phyloP scores from a whole-genome alignment of 2,329 filamentous ascomycete species.

The Geoglossum cookeanum region DNA sequence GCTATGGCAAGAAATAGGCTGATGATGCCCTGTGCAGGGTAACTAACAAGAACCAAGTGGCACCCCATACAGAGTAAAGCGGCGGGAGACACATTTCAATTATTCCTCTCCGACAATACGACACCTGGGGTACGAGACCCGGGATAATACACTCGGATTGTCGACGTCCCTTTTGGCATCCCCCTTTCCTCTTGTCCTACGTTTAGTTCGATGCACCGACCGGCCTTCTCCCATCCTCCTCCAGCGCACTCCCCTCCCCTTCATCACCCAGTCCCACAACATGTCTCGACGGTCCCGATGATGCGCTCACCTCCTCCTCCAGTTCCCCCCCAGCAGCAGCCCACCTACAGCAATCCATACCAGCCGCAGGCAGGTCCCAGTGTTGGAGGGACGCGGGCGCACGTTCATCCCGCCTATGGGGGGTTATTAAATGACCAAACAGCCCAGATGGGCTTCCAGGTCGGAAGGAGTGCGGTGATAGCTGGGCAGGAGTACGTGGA shows the following conservation, averaged over 20 bases:
- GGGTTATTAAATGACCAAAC: slow-evolving; percentile 93
- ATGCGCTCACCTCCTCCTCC: slow-evolving; percentile 84
- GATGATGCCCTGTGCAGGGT: not conserved
- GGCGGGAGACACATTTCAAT: slow-evolving; percentile 3
- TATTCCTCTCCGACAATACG: not conserved
- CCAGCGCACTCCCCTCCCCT: slow-evolving; percentile 69
- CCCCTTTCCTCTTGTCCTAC: not conserved
- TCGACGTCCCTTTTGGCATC: not conserved
- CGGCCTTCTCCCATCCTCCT: slow-evolving; percentile 52
- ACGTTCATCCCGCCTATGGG: slow-evolving; percentile 24
- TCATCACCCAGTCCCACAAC: slow-evolving; percentile 92
- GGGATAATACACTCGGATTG: not conserved
- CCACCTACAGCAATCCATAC: slow-evolving; percentile 41
- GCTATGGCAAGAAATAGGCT: not conserved
- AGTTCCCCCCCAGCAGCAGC: slow-evolving; percentile 45
- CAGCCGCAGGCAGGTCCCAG: slow-evolving; percentile 25
- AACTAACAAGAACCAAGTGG: not conserved
- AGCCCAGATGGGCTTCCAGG: slow-evolving; percentile 83
- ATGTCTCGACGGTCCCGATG: slow-evolving; percentile 95
- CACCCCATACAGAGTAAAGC: not conserved
- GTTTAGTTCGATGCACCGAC: slow-evolving; percentile 46
- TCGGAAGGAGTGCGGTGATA: slow-evolving; percentile 78
- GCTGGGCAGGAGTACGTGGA: slow-evolving; percentile 90
- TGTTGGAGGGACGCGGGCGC: slow-evolving; percentile 21
- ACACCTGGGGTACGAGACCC: not conserved